Percentiles rank a stretch among this genome's conserved stretches.
These are phyloP conservation scores for Oryza brachyantha DNA, from an alignment of 176 grass and related monocot genomes.

Conservation along the genomic window DNA sequence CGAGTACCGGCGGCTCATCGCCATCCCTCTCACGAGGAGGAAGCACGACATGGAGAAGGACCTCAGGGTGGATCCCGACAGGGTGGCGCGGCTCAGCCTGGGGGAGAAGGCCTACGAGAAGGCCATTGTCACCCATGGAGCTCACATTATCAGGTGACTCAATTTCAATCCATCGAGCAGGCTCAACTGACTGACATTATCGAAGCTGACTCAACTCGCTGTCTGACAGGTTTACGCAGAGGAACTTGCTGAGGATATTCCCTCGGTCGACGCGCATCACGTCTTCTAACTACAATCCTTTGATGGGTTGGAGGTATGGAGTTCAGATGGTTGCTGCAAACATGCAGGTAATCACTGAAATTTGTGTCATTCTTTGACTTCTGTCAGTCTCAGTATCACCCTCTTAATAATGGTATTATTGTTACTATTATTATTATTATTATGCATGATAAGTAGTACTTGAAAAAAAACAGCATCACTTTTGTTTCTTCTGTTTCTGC, in stretches of 20 bases:
- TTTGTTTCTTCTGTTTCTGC: background rate
- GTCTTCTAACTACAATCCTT: slow-evolving; percentile 75
- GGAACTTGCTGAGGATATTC: slow-evolving; percentile 68
- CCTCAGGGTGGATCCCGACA: slow-evolving; percentile 48
- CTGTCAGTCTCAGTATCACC: background rate
- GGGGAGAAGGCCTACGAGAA: slow-evolving; percentile 73
- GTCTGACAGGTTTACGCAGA: slow-evolving; percentile 52
- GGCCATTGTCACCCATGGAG: slow-evolving; percentile 44
- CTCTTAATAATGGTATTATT: background rate
- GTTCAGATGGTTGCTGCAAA: slow-evolving; percentile 87
- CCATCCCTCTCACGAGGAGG: slow-evolving; percentile 54
- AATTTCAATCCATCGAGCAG: too few relatives aligned
- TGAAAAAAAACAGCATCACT: background rate
- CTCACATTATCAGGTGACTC: slow-evolving; percentile 59
- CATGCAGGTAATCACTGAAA: slow-evolving; percentile 53
- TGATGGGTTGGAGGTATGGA: slow-evolving; percentile 69
- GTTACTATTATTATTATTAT: too few relatives aligned
- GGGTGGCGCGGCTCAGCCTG: slow-evolving; percentile 53
- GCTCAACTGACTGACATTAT: background rate
- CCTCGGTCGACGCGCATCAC: slow-evolving; percentile 56
- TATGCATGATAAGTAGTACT: background rate
- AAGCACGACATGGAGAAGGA: slow-evolving; percentile 61
- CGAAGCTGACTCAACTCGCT: background rate
- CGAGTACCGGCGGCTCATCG: slow-evolving; percentile 65
- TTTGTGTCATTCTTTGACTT: background rate